Percentiles rank a stretch among this genome's conserved stretches.
These are phyloP conservation scores for Coemansia sp. DNA, from an alignment of 192 early-diverging fungal species.

Conservation along the genomic window DNA sequence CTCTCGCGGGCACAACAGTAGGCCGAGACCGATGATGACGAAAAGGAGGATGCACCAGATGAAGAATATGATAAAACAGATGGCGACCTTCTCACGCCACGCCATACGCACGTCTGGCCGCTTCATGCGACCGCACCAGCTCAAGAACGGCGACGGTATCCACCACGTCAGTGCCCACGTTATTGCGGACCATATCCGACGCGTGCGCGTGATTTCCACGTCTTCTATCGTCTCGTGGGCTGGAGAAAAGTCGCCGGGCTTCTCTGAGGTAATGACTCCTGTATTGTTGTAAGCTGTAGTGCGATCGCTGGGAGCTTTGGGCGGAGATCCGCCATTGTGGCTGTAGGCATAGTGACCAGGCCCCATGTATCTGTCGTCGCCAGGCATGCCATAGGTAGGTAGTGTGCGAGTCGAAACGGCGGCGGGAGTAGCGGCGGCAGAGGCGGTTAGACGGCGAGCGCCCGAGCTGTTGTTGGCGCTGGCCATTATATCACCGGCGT, in stretches of 20 bases:
- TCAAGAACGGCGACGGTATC: slow-evolving; percentile 35
- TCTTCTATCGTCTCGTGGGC: slow-evolving; percentile 43
- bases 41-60: slow-evolving; percentile 80
- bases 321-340: slow-evolving; percentile 11
- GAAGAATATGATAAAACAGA: slow-evolving; percentile 84
- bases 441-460: not conserved
- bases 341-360: not conserved
- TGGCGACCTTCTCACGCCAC: slow-evolving; percentile 91
- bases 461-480: slow-evolving; percentile 19
- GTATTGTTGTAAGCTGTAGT: slow-evolving; percentile 24
- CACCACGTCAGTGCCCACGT: slow-evolving; percentile 36
- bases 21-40: slow-evolving; percentile 78
- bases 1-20: slow-evolving; percentile 68
- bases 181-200: slow-evolving; percentile 30
- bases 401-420: slow-evolving; percentile 28
- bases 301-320: slow-evolving; percentile 27
- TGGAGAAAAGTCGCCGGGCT: not conserved
- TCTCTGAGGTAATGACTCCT: slow-evolving; percentile 11
- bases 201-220: slow-evolving; percentile 31
- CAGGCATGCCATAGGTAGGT: slow-evolving; percentile 14
- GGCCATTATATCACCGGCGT: slow-evolving; percentile 34
- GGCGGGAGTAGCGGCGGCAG: slow-evolving; percentile 3
- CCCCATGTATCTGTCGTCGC: not conserved
- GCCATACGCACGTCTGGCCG: slow-evolving; percentile 92
- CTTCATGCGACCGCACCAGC: slow-evolving; percentile 64